Percentiles rank a stretch among this genome's conserved stretches.
Evolutionary conservation across 768 basidiomycete species (phyloP).

Genomic region (Lentinus brumalis): DNA sequence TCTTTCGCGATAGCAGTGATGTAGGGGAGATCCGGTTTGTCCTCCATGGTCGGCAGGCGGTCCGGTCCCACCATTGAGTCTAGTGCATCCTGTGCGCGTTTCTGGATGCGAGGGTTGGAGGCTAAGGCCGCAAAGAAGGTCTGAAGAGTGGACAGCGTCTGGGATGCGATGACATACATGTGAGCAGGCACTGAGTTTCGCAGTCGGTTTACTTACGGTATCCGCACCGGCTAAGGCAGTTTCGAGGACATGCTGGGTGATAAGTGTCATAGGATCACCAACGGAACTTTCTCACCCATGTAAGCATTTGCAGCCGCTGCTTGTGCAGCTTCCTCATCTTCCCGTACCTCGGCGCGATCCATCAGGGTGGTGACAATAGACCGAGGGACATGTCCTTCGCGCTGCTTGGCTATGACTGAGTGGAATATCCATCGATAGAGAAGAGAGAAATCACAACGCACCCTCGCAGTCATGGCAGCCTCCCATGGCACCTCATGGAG

Average conservation of each 20-base stretch:
- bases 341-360: too few species aligned
- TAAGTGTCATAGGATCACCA: not conserved
- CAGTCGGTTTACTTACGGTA: conserved; percentile 1
- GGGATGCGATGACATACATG: too few species aligned
- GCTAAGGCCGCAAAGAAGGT: conserved; percentile 29
- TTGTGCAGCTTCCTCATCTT: too few species aligned
- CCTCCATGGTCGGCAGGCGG: conserved; percentile 16
- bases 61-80: conserved; percentile 21
- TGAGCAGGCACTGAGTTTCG: too few species aligned
- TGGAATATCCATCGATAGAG: too few species aligned
- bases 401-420: too few species aligned
- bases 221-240: conserved; percentile 2
- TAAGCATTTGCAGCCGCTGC: not conserved
- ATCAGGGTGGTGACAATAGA: too few species aligned
- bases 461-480: too few species aligned
- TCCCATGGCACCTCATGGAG: too few species aligned
- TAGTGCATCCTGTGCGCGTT: conserved; percentile 29
- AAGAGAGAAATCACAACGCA: too few species aligned
- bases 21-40: conserved; percentile 23
- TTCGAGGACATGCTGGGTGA: not conserved
- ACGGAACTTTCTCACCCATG: not conserved
- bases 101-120: conserved; percentile 27
- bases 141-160: conserved; percentile 24
- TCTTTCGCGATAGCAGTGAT: conserved; percentile 25
- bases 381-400: too few species aligned